Conservation (phyloP, 2,329 filamentous ascomycete species). For the Fusarium xyrophilum region DNA sequence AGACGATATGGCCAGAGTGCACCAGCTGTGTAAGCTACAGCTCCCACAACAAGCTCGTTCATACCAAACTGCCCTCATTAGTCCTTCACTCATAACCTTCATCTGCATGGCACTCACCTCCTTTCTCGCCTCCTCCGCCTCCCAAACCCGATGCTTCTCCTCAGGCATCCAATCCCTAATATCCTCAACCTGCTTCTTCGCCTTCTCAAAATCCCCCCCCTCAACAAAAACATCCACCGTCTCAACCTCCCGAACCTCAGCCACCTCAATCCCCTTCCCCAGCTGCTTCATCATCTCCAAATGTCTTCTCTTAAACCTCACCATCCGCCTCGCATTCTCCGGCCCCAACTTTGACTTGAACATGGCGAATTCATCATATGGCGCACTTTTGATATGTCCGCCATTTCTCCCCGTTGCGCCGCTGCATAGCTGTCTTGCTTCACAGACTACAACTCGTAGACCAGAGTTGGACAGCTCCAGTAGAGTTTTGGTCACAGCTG, state of each 20-base stretch:
- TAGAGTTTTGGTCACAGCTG: conserved; percentile 41
- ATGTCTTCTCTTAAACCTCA: conserved; percentile 54
- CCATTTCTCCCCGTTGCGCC: conserved; percentile 63
- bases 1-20: conserved; percentile 61
- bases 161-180: conserved; percentile 51
- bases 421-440: conserved; percentile 57
- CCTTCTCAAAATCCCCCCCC: conserved; percentile 45
- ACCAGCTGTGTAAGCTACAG: conserved; percentile 54
- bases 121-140: conserved; percentile 44
- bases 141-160: conserved; percentile 46
- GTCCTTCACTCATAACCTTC: not conserved
- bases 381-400: conserved; percentile 57
- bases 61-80: conserved; percentile 45
- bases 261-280: conserved; percentile 45
- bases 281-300: conserved; percentile 50
- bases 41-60: conserved; percentile 49
- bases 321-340: conserved; percentile 50
- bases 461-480: conserved; percentile 36
- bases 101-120: conserved; percentile 30
- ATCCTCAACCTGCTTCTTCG: conserved; percentile 44
- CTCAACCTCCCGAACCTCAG: conserved; percentile 54
- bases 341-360: conserved; percentile 44
- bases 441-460: conserved; percentile 53
- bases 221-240: conserved; percentile 56
- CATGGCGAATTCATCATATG: conserved; percentile 51